Base-by-base conservation (phyloP, 805 yeast species). In the Kazachstania kunashirensis region DNA sequence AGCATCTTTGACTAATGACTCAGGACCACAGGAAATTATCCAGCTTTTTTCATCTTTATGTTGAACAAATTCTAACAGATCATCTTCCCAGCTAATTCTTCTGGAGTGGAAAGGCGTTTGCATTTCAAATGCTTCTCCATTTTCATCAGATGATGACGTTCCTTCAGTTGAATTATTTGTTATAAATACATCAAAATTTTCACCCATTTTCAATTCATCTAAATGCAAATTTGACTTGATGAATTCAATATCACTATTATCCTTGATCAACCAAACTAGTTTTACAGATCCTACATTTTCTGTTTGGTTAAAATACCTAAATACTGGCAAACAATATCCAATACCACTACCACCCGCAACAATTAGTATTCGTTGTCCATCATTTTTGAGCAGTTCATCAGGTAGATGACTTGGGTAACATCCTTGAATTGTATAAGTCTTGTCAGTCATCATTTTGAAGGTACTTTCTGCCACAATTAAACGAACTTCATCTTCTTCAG, bases 301-400 rank as follows among this genome's bases (percentile, higher is more conserved):
- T 24, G 28, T 18, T 16, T 38, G 30, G 11, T 38, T 35, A 33
- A 53, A 48, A 39, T 67, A 59, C 32, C 65, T 64, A 47, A 64
- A 70, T 1, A 77, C 29, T 0, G 82, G 77, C 8, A 77, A 42
- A 3, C 79, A 81, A 37, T 70, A 70, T 0, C 86, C 76, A 9
- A 81, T 69, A 1, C 89, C 88, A 2, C 84, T 73, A 0, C 92
- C 92, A 11, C 88, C 89, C 43, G 79, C 72, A 1, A 80, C 63
- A 14, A 80, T 65, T 12, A 63, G 52, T 1, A 76, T 69, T 27
- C 70, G 67, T 24, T 67, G 68, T 0, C 73, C 77, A 0, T 73
- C 65, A 27, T 60, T 55, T 5, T 23, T 24, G 11, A 18, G 12
- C 42, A 72, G 67, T 41, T 73, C 70, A 14, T 63, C 59, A 10